These are phyloP conservation scores for Syzygium jambos DNA, from an alignment of 345 rosid genomes.

Conservation along the genomic window DNA sequence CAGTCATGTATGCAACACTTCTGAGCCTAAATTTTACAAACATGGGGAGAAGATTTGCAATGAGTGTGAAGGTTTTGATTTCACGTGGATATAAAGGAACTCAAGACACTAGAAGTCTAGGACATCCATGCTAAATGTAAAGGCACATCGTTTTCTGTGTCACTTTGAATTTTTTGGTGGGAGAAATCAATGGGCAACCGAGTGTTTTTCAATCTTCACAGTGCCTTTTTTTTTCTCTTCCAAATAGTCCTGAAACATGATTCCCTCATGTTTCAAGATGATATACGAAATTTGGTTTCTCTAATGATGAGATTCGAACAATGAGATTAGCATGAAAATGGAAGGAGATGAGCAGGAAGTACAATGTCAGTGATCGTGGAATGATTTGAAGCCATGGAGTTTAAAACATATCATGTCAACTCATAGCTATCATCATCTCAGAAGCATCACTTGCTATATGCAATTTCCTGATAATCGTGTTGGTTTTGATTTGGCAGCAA, in stretches of 20 bases:
- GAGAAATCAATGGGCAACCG: not conserved
- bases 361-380: not conserved
- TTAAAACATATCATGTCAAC: not conserved
- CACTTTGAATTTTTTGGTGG: not conserved
- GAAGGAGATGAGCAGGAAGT: not conserved
- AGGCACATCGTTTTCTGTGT: not conserved
- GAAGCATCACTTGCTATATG: not conserved
- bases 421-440: not conserved
- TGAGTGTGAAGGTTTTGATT: not conserved
- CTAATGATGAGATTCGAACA: not conserved
- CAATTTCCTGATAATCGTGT: not conserved
- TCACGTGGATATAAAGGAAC: not conserved
- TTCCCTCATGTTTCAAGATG: not conserved
- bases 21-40: not conserved
- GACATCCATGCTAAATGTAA: not conserved
- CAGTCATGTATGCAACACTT: not conserved
- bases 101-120: not conserved
- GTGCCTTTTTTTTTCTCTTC: not conserved
- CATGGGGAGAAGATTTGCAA: not conserved
- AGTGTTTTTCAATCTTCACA: not conserved
- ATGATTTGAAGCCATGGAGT: not conserved
- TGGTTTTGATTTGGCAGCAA: constrained; percentile 47
- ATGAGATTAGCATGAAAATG: not conserved
- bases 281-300: not conserved
- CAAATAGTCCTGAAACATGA: not conserved